These are phyloP conservation scores for Saxispiralis lemnorum DNA, from an alignment of 495 filamentous ascomycete species.

Conservation along the genomic window DNA sequence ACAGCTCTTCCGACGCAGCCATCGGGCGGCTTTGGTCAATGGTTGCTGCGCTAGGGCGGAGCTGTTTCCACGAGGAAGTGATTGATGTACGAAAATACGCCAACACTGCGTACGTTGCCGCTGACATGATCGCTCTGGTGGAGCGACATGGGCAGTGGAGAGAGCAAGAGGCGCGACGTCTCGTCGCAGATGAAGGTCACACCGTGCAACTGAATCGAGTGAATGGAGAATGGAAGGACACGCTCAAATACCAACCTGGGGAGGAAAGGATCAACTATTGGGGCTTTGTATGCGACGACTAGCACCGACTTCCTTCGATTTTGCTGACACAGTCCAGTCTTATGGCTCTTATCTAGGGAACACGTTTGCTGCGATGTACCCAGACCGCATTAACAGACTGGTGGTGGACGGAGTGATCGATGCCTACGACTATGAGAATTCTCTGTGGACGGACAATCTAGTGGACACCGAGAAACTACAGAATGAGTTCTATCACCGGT, in stretches of 20 bases:
- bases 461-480: slow-evolving; percentile 30
- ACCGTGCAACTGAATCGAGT: background rate
- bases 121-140: slow-evolving; percentile 16
- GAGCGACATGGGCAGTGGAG: slow-evolving; percentile 29
- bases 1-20: slow-evolving; percentile 22
- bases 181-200: background rate
- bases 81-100: slow-evolving; percentile 23
- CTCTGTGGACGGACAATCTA: slow-evolving; percentile 21
- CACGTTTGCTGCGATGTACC: slow-evolving; percentile 27
- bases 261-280: slow-evolving; percentile 20
- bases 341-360: slow-evolving; percentile 2
- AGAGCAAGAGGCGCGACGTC: slow-evolving; percentile 15
- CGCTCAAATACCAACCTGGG: slow-evolving; percentile 3
- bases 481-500: slow-evolving; percentile 35
- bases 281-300: slow-evolving; percentile 1
- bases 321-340: no score
- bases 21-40: slow-evolving; percentile 24
- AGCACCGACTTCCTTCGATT: slow-evolving; percentile 5
- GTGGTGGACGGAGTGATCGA: slow-evolving; percentile 38
- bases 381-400: slow-evolving; percentile 31
- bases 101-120: slow-evolving; percentile 12
- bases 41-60: slow-evolving; percentile 17
- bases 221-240: background rate
- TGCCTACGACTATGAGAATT: slow-evolving; percentile 26
- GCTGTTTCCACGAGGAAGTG: slow-evolving; percentile 15